These are phyloP conservation scores for Mollisiaceae sp. DNA, from an alignment of 2,329 filamentous ascomycete genomes.

Conservation along the genomic window DNA sequence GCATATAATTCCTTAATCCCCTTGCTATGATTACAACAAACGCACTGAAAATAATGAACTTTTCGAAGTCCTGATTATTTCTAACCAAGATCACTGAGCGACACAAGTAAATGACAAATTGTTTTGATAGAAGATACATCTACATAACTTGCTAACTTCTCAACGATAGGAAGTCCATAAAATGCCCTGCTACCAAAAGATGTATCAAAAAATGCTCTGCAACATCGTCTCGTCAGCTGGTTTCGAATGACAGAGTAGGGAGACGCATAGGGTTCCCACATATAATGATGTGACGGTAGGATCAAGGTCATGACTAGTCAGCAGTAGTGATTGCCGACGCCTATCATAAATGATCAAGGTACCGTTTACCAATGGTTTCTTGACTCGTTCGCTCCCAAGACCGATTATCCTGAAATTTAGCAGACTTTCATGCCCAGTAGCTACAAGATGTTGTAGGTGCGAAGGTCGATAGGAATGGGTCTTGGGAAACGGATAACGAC, in stretches of 20 bases:
- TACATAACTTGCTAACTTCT: slow-evolving; percentile 20
- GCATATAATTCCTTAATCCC: neutral
- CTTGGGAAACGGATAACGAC: too few species aligned
- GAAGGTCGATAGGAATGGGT: too few species aligned
- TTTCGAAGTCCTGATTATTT: slow-evolving; percentile 41
- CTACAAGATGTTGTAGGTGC: too few species aligned
- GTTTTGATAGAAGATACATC: neutral
- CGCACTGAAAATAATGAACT: slow-evolving; percentile 47
- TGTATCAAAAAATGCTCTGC: too few species aligned
- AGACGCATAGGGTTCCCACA: too few species aligned
- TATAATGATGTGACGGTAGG: neutral
- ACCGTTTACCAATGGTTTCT: neutral
- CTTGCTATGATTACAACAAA: slow-evolving; percentile 44
- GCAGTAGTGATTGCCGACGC: neutral
- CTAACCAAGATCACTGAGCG: slow-evolving; percentile 47
- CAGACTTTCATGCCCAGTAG: too few species aligned
- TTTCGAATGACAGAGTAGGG: too few species aligned
- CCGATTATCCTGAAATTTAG: neutral
- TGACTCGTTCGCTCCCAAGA: neutral
- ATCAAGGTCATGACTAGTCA: neutral
- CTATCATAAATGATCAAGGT: too few species aligned
- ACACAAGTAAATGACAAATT: slow-evolving; percentile 5
- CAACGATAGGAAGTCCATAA: slow-evolving; percentile 18
- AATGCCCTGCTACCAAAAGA: neutral
- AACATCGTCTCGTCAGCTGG: too few species aligned